phyloP scores from a whole-genome alignment of 768 basidiomycete genomes.

The Leccinum barrowsii region DNA sequence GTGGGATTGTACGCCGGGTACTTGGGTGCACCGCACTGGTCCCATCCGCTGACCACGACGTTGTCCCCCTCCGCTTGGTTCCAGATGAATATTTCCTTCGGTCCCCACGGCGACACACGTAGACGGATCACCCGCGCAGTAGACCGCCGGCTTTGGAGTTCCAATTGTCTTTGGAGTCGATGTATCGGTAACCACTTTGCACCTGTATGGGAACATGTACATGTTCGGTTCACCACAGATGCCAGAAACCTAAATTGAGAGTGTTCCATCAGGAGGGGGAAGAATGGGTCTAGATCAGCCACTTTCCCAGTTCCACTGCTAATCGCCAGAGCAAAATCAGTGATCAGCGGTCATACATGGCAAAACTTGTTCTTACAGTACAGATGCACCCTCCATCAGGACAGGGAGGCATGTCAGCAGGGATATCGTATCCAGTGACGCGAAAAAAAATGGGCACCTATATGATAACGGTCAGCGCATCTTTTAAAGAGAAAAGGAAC shows the following conservation, averaged over 20 bases:
- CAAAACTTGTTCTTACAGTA: neutral
- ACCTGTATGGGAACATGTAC: neutral
- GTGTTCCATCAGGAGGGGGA: neutral
- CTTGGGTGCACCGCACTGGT: neutral
- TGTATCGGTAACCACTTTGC: neutral
- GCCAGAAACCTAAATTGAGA: constrained; percentile 1
- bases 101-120: constrained; percentile 1
- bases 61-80: constrained; percentile 7
- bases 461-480: neutral
- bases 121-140: constrained; percentile 3
- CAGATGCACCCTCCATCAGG: neutral
- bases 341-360: neutral
- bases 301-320: constrained; percentile 11
- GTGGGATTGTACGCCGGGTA: constrained; percentile 8
- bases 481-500: neutral
- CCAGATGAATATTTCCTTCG: constrained; percentile 4
- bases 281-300: no score
- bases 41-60: neutral
- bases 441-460: constrained; percentile 13
- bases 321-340: neutral
- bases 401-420: constrained; percentile 4
- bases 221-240: constrained; percentile 10
- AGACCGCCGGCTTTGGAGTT: neutral
- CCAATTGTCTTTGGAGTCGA: constrained; percentile 3
- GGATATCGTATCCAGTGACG: neutral